Evolutionary conservation across 306 rosid species (phyloP).

Genomic region (Benincasa hispida): DNA sequence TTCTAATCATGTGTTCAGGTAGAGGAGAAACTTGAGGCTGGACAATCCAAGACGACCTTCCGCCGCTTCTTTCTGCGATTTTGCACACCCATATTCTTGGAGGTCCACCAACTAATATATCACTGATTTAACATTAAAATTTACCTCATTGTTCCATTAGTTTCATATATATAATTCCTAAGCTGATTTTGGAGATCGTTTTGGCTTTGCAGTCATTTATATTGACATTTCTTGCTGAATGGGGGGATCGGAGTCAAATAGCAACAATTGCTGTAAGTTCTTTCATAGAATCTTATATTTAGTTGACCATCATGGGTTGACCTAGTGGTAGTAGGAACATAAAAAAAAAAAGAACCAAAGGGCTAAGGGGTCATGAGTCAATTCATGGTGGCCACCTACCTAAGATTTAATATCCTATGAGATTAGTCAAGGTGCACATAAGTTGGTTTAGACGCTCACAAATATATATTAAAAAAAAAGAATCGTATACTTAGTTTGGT

Average conservation of each 20-base stretch:
- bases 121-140: background rate
- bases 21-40: slow-evolving; percentile 93
- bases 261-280: slow-evolving; percentile 95
- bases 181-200: background rate
- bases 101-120: slow-evolving; percentile 26
- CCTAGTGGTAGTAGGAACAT: too few species aligned
- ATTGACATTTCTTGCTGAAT: slow-evolving; percentile 93
- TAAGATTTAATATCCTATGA: too few species aligned
- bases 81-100: slow-evolving; percentile 95
- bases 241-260: slow-evolving; percentile 99
- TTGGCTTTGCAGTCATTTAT: slow-evolving; percentile 63
- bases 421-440: too few species aligned
- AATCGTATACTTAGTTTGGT: too few species aligned
- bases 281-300: background rate
- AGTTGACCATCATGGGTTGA: too few species aligned
- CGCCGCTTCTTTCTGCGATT: slow-evolving; percentile 87
- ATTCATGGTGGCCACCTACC: too few species aligned
- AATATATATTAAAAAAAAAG: too few species aligned
- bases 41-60: slow-evolving; percentile 72
- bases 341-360: too few species aligned
- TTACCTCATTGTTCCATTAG: background rate
- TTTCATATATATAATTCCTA: background rate
- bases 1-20: slow-evolving; percentile 32
- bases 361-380: too few species aligned
- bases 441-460: too few species aligned